Percentiles rank a stretch among this genome's conserved stretches.
Conservation (phyloP, 331 rosid species). For the Quercus tomentella region DNA sequence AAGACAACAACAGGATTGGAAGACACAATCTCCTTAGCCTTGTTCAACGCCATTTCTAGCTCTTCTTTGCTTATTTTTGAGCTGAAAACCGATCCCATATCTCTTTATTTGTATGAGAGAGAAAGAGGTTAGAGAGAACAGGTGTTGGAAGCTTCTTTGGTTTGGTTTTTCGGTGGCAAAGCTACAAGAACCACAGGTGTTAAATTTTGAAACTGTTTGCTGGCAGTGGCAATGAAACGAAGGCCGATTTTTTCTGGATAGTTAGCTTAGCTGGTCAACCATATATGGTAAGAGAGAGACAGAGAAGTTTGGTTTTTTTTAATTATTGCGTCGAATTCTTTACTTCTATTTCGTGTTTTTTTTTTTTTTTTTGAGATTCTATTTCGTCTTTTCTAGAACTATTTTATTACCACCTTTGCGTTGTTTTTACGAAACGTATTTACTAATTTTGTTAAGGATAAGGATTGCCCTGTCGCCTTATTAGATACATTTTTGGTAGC, state of each 20-base stretch:
- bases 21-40: conserved; percentile 52
- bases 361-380: too few species aligned
- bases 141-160: conserved; percentile 23
- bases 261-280: background rate
- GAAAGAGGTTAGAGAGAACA: conserved; percentile 13
- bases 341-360: too few species aligned
- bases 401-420: too few species aligned
- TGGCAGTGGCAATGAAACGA: conserved; percentile 10
- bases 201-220: conserved; percentile 22
- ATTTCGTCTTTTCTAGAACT: too few species aligned
- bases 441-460: too few species aligned
- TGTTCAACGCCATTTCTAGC: conserved; percentile 48
- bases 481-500: too few species aligned
- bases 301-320: too few species aligned
- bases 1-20: conserved; percentile 62
- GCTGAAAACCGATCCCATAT: conserved; percentile 62
- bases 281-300: too few species aligned
- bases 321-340: too few species aligned
- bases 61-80: conserved; percentile 35
- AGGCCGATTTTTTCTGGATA: too few species aligned
- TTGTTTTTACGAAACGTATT: too few species aligned
- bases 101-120: background rate
- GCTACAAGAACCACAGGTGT: conserved; percentile 9
- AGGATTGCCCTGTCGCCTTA: too few species aligned
- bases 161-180: conserved; percentile 4